phyloP scores from a whole-genome alignment of 495 filamentous ascomycete species.

The Poronia punctata region DNA sequence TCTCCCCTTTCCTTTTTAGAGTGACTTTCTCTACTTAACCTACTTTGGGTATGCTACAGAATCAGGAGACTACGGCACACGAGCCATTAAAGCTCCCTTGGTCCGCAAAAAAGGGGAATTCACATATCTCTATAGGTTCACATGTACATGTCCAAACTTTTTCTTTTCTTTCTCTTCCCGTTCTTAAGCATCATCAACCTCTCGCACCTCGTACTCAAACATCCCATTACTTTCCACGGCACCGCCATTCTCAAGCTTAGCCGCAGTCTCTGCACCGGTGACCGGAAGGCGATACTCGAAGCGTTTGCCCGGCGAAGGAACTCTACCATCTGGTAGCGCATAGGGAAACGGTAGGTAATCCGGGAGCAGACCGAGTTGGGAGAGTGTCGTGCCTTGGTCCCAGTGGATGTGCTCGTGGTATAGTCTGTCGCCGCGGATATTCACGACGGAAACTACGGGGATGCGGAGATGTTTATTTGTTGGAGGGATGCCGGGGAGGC shows the following conservation, averaged over 20 bases:
- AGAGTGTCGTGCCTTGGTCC: constrained; percentile 77
- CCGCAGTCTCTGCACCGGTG: constrained; percentile 58
- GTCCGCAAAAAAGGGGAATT: no score
- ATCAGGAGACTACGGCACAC: no score
- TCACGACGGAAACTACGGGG: constrained; percentile 68
- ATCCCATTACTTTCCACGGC: constrained; percentile 56
- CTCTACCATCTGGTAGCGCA: constrained; percentile 34
- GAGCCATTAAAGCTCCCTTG: no score
- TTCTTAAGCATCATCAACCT: constrained; percentile 16
- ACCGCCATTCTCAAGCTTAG: constrained; percentile 58
- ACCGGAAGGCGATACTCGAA: constrained; percentile 64
- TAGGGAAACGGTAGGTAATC: constrained; percentile 53
- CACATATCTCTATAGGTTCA: no score
- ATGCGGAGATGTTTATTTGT: constrained; percentile 63
- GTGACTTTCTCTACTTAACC: no score
- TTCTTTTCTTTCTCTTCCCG: no score
- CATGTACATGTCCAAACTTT: no score
- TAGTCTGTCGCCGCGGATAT: constrained; percentile 63
- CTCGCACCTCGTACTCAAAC: constrained; percentile 36
- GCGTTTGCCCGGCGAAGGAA: constrained; percentile 31
- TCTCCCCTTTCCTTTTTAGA: no score
- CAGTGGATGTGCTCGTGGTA: constrained; percentile 82
- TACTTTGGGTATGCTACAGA: no score
- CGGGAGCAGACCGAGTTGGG: constrained; percentile 68
- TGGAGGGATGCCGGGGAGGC: constrained; percentile 64